These are phyloP conservation scores for Penicillium ucsense DNA, from an alignment of 495 filamentous ascomycete species.

Conservation along the genomic window DNA sequence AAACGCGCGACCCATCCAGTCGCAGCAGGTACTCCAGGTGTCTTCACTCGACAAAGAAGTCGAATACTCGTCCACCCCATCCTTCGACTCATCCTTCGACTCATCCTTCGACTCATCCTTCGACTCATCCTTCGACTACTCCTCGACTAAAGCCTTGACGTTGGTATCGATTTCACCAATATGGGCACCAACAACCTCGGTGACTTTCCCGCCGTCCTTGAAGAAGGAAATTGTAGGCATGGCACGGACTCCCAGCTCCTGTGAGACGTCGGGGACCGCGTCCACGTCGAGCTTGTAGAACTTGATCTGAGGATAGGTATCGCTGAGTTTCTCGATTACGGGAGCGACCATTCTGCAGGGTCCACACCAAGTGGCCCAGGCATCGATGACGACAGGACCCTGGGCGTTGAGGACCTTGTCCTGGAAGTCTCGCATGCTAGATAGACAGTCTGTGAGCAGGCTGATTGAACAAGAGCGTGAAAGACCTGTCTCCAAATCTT, in stretches of 20 bases:
- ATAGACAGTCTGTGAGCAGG: no score
- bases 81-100: no score
- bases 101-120: no score
- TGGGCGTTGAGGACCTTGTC: conserved; percentile 23
- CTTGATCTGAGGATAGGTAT: conserved; percentile 41
- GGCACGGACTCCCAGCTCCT: conserved; percentile 68
- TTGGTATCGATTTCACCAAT: conserved; percentile 17
- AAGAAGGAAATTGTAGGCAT: conserved; percentile 86
- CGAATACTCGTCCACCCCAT: no score
- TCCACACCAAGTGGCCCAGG: conserved; percentile 81
- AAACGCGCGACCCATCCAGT: no score
- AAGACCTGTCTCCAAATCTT: no score
- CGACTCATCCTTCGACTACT: no score
- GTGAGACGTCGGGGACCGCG: conserved; percentile 57
- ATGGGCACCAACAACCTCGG: conserved; percentile 64
- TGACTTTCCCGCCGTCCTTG: conserved; percentile 57
- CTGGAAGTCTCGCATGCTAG: conserved; percentile 5
- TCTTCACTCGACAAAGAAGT: no score
- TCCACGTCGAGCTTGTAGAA: conserved; percentile 91
- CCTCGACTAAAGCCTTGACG: conserved; percentile 2
- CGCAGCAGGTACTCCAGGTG: no score
- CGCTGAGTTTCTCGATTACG: conserved; percentile 49
- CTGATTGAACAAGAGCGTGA: no score
- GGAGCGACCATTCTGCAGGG: conserved; percentile 83
- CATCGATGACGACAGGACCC: conserved; percentile 62